Base-by-base conservation (phyloP, 1,284 basidiomycete species). In the Kalmanozyma brasiliensis region DNA sequence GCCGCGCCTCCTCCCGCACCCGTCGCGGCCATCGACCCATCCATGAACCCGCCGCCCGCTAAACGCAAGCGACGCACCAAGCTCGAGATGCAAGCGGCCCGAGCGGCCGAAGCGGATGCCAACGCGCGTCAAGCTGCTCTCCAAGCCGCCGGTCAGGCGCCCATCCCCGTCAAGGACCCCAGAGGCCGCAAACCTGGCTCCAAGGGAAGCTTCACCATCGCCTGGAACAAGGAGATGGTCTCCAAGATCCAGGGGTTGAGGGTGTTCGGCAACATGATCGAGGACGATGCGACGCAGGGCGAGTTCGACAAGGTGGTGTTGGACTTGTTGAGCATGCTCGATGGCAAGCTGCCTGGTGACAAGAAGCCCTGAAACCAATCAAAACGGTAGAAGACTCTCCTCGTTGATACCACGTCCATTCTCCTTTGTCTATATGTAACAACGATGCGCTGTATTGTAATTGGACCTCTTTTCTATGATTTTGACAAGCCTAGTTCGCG, bases 231-330 rank as follows among this genome's bases (percentile, higher is more conserved):
- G 51, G 41, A 59, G 55, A 63, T 71, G 51, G 48, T 71, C 2
- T 52, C 59, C 34, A 65, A 62, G 44, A 52, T 71, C 33, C 68
- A 66, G 34, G 56, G 55, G 3, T 29, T 65, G 30, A 49, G 68
- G 13, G 58, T 71, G 33, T 71, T 66, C 33, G 68, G 68, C 13
- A 62, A 45, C 45, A 62, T 66, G 59, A 71, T 71, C 34, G 68
- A 71, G 26, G 68, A 71, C 26, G 68, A 71, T 37, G 45, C 46
- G 16, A 58, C 59, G 35, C 68, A 71, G 53, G 47, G 52, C n/a
- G 68, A 71, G 17, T 71, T 71, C 59, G 68, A 71, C 30, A 48
- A 52, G 41, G 36, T 45, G 32, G 40, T 71, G 1, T 8, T 61
- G 33, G 55, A 66, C 38, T 33, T 71, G 26, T 36, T 67, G 29